These are phyloP conservation scores for Termitomyces sp. DNA, from an alignment of 768 basidiomycete species.

Conservation along the genomic window DNA sequence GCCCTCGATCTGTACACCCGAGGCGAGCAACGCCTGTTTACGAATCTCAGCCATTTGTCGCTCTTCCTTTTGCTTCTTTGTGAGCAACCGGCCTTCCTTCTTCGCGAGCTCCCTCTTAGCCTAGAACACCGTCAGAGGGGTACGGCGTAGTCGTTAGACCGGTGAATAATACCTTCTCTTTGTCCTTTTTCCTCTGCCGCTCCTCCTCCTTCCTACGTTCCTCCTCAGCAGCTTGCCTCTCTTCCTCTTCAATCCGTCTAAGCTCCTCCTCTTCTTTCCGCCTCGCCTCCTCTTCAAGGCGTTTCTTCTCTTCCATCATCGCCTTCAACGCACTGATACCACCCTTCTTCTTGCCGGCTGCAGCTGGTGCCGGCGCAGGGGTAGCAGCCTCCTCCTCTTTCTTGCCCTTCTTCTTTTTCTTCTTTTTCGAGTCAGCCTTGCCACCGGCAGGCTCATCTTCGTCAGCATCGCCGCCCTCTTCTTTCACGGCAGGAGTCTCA, in stretches of 20 bases:
- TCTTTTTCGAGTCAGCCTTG: conserved; percentile 65
- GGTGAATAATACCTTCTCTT: conserved; percentile 61
- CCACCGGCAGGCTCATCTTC: conserved; percentile 56
- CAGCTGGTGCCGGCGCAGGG: conserved; percentile 25
- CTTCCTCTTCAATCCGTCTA: conserved; percentile 85
- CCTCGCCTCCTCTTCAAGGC: conserved; percentile 80
- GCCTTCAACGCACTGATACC: conserved; percentile 84
- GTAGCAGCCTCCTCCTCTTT: conserved; percentile 48
- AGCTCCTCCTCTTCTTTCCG: conserved; percentile 73
- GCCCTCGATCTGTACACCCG: conserved; percentile 88
- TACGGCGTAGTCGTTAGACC: background rate
- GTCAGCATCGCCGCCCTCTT: conserved; percentile 64
- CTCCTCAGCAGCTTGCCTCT: conserved; percentile 74
- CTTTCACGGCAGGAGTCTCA: conserved; percentile 25
- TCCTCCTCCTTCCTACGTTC: conserved; percentile 75
- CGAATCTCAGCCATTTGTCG: conserved; percentile 87
- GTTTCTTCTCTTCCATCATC: conserved; percentile 89
- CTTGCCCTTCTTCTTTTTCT: conserved; percentile 85
- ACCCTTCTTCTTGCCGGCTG: conserved; percentile 64
- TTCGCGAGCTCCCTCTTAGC: conserved; percentile 85
- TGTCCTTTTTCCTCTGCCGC: conserved; percentile 81
- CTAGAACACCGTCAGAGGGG: conserved; percentile 35
- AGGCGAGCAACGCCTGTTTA: conserved; percentile 84
- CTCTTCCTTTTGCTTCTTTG: conserved; percentile 98
- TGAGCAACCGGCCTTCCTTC: conserved; percentile 91